Conservation (phyloP, 2,329 filamentous ascomycete species). For the Zasmidium citrigriseum region DNA sequence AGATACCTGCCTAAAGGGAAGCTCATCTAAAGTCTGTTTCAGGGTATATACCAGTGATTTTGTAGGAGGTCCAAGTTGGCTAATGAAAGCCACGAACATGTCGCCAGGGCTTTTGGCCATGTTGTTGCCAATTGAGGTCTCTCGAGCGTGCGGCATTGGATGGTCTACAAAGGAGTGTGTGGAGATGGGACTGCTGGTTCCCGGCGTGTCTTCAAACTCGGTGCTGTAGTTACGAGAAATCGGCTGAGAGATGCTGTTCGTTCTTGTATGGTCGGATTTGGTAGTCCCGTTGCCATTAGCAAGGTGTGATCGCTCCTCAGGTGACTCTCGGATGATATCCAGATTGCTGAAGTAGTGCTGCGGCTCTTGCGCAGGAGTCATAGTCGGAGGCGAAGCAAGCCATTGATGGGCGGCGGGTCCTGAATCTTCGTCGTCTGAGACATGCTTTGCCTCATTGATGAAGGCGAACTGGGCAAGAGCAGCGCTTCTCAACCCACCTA, state of each 20-base stretch:
- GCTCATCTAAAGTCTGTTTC: constrained; percentile 81
- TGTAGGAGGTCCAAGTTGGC: constrained; percentile 87
- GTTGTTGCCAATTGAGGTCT: constrained; percentile 9
- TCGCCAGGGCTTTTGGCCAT: constrained; percentile 58
- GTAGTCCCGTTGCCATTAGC: constrained; percentile 1
- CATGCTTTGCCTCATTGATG: constrained; percentile 61
- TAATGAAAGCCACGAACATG: constrained; percentile 90
- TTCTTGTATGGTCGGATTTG: neutral
- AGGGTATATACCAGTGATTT: constrained; percentile 93
- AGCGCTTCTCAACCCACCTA: constrained; percentile 87
- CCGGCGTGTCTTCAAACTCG: constrained; percentile 18
- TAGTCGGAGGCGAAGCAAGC: constrained; percentile 12
- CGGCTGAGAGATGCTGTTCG: neutral
- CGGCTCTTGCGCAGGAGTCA: constrained; percentile 13
- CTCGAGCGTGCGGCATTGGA: constrained; percentile 1
- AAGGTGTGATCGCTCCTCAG: constrained; percentile 26
- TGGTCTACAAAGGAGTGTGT: constrained; percentile 13
- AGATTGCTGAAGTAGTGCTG: constrained; percentile 35
- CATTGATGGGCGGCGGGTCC: constrained; percentile 9
- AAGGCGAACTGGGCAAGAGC: constrained; percentile 86
- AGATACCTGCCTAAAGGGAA: constrained; percentile 64
- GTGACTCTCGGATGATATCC: constrained; percentile 44
- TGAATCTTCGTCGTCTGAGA: constrained; percentile 10
- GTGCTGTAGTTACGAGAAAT: constrained; percentile 10
- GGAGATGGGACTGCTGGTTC: constrained; percentile 19